Conservation (phyloP, 352 stramenopile genomes). For the Globisporangium iwayamae region DNA sequence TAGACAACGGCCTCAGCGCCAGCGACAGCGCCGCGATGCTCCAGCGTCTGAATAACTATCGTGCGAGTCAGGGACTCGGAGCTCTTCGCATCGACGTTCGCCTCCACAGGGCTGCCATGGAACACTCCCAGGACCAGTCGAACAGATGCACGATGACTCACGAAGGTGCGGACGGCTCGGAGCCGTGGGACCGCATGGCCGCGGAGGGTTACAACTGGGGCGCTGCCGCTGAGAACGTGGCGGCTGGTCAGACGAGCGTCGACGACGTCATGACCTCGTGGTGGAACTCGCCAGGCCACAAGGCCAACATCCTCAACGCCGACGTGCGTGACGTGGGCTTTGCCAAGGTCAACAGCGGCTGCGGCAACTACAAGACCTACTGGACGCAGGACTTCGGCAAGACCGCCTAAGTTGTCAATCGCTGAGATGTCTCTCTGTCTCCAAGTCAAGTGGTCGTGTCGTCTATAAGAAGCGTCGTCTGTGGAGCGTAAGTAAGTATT, state of each 20-base stretch:
- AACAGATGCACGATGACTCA: slow-evolving; percentile 42
- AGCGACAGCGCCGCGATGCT: slow-evolving; percentile 42
- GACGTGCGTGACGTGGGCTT: slow-evolving; percentile 12
- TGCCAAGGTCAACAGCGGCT: slow-evolving; percentile 18
- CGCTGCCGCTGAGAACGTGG: slow-evolving; percentile 47
- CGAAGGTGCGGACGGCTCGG: slow-evolving; percentile 34
- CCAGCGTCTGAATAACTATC: slow-evolving; percentile 45
- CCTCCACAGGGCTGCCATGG: slow-evolving; percentile 31
- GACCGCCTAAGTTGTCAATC: neutral
- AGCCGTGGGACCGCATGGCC: slow-evolving; percentile 34
- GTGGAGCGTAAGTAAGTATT: slow-evolving; percentile 7
- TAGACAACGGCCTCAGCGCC: slow-evolving; percentile 33
- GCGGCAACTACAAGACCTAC: slow-evolving; percentile 17
- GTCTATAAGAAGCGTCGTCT: slow-evolving; percentile 6
- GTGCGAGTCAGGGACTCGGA: slow-evolving; percentile 27
- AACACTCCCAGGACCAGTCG: slow-evolving; percentile 45
- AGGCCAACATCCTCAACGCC: slow-evolving; percentile 47
- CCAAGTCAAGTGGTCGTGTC: neutral
- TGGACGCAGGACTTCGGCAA: slow-evolving; percentile 22
- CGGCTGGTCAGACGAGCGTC: slow-evolving; percentile 36
- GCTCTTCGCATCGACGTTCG: slow-evolving; percentile 37
- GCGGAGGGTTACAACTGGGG: slow-evolving; percentile 37
- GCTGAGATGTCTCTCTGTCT: neutral
- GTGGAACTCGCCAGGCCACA: slow-evolving; percentile 51
- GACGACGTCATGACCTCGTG: slow-evolving; percentile 42